These are phyloP conservation scores for Xenoacremonium recifei DNA, from an alignment of 2,329 filamentous ascomycete species.

Conservation along the genomic window DNA sequence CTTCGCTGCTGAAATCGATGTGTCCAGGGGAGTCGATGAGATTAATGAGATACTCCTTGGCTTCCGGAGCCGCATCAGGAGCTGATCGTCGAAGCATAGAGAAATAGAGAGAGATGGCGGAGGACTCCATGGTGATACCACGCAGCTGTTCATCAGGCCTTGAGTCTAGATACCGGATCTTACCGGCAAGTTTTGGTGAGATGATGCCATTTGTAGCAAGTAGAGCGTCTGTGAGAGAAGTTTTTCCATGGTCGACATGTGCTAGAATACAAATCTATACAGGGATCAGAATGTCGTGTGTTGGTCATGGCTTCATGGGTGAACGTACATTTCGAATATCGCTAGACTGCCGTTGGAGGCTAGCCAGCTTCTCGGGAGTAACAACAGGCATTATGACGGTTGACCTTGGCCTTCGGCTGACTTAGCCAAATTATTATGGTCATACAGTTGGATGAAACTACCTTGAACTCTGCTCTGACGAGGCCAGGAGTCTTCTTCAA, in stretches of 20 bases:
- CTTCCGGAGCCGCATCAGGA: conserved; percentile 65
- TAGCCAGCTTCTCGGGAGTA: conserved; percentile 82
- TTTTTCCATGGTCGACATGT: conserved; percentile 98
- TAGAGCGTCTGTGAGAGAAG: conserved; percentile 90
- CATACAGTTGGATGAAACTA: no score
- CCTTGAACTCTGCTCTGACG: no score
- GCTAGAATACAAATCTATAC: conserved; percentile 92
- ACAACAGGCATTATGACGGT: conserved; percentile 86
- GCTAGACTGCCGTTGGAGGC: conserved; percentile 82
- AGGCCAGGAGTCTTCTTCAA: no score
- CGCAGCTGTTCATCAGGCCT: conserved; percentile 92
- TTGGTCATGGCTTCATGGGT: no score
- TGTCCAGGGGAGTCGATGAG: conserved; percentile 97
- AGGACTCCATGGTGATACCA: conserved; percentile 99
- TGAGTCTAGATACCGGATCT: conserved; percentile 96
- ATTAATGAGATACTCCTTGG: conserved; percentile 93
- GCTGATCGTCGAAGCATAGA: conserved; percentile 77
- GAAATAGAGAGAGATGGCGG: conserved; percentile 94
- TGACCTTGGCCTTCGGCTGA: no score
- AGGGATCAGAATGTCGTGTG: no score
- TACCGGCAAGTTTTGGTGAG: conserved; percentile 93
- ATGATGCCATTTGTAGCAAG: conserved; percentile 99
- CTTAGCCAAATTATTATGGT: no score
- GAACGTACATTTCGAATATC: conserved; percentile 81
- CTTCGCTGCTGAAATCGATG: conserved; percentile 98